These are phyloP conservation scores for Cyphellophora attinorum DNA, from an alignment of 2,329 filamentous ascomycete species.

Conservation along the genomic window DNA sequence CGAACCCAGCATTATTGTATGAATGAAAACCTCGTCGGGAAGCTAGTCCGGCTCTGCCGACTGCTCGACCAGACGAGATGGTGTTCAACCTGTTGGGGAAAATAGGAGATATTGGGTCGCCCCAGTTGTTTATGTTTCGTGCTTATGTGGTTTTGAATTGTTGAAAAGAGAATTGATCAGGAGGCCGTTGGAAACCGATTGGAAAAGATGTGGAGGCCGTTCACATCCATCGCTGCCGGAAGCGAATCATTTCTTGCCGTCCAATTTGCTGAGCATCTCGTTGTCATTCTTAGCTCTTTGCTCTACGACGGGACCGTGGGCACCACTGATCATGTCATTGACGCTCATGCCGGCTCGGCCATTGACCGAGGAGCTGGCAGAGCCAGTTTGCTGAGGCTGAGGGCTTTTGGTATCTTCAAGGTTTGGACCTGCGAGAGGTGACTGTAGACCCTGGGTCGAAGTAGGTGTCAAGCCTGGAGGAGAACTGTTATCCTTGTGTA, in stretches of 20 bases:
- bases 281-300: slow-evolving; percentile 37
- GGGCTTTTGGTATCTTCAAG: slow-evolving; percentile 27
- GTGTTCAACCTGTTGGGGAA: no score
- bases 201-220: not conserved
- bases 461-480: slow-evolving; percentile 27
- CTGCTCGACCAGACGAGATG: no score
- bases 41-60: no score
- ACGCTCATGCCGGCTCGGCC: slow-evolving; percentile 35
- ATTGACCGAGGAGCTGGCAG: slow-evolving; percentile 22
- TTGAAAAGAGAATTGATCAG: slow-evolving; percentile 4
- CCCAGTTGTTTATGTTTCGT: slow-evolving; percentile 15
- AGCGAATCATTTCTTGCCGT: slow-evolving; percentile 17
- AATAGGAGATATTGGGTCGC: slow-evolving; percentile 19
- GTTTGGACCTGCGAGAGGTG: slow-evolving; percentile 25
- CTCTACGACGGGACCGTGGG: slow-evolving; percentile 11
- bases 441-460: slow-evolving; percentile 33
- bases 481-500: slow-evolving; percentile 16
- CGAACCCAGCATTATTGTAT: no score
- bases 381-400: slow-evolving; percentile 27
- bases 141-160: slow-evolving; percentile 7
- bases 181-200: not conserved
- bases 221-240: not conserved
- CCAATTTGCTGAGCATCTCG: slow-evolving; percentile 34
- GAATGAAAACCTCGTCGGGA: no score
- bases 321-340: slow-evolving; percentile 36